A percentile compares a stretch with the other conserved stretches of the same genome.
phyloP scores from a whole-genome alignment of 768 basidiomycete species.

The Rhizopogon roseolus region DNA sequence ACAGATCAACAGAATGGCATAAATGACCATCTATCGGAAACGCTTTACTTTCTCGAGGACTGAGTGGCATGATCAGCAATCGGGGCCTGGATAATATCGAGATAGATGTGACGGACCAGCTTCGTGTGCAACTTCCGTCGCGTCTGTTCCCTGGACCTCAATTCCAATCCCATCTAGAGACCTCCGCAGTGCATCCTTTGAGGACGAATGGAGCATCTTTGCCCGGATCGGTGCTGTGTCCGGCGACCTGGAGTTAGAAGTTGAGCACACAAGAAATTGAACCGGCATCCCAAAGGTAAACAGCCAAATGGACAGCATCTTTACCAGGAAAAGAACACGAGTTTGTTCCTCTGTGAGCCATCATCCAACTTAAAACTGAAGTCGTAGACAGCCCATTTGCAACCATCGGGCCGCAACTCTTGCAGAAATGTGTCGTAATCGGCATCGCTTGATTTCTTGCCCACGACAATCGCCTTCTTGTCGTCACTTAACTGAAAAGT shows the following conservation, averaged over 20 bases:
- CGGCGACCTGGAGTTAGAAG: slow-evolving; percentile 60
- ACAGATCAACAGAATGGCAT: not conserved
- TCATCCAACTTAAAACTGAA: slow-evolving; percentile 75
- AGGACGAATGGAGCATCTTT: slow-evolving; percentile 93
- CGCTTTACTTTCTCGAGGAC: not conserved
- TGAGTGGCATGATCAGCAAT: not conserved
- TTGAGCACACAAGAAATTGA: not conserved
- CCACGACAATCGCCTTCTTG: slow-evolving; percentile 72
- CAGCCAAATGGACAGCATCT: slow-evolving; percentile 23
- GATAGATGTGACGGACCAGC: slow-evolving; percentile 43
- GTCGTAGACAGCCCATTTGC: slow-evolving; percentile 92
- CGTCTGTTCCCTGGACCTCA: slow-evolving; percentile 87
- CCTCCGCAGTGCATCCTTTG: slow-evolving; percentile 73
- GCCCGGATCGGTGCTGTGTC: slow-evolving; percentile 79
- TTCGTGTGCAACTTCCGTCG: slow-evolving; percentile 65
- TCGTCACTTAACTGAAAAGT: slow-evolving; percentile 63
- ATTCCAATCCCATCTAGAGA: slow-evolving; percentile 68
- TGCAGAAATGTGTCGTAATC: slow-evolving; percentile 71
- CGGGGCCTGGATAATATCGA: not conserved
- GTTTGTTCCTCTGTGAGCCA: slow-evolving; percentile 76
- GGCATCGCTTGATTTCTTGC: slow-evolving; percentile 48
- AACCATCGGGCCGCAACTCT: slow-evolving; percentile 69
- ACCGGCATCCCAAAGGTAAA: not conserved
- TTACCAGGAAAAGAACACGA: slow-evolving; percentile 82
- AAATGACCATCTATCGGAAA: not conserved